A percentile compares a stretch with the other conserved stretches of the same genome.
Conservation (phyloP, 2,329 filamentous ascomycete species). For the Ophiosphaerella herpotricha region DNA sequence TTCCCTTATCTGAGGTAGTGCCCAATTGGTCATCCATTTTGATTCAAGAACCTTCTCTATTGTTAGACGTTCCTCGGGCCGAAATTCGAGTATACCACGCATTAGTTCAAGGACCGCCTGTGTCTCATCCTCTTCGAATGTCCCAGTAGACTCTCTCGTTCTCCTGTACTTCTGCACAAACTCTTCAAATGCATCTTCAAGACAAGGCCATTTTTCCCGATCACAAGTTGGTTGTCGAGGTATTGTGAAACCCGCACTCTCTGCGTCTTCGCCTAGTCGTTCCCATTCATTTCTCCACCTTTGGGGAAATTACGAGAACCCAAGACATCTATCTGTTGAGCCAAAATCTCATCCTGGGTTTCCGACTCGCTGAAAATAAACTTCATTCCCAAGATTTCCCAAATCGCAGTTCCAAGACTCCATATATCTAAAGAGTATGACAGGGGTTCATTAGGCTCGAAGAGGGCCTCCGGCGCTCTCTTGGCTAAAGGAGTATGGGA, state of each 20-base stretch:
- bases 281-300: conserved; percentile 13
- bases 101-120: conserved; percentile 12
- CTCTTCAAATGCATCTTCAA: conserved; percentile 11
- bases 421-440: conserved; percentile 17
- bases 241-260: background rate
- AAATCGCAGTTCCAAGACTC: conserved; percentile 17
- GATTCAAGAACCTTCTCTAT: conserved; percentile 13
- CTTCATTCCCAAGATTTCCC: conserved; percentile 17
- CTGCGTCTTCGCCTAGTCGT: background rate
- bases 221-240: conserved; percentile 5
- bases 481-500: conserved; percentile 11
- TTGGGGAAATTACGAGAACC: conserved; percentile 11
- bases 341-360: conserved; percentile 11
- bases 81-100: conserved; percentile 15
- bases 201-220: conserved; percentile 11
- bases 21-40: conserved; percentile 13
- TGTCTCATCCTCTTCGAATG: conserved; percentile 12
- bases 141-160: conserved; percentile 3
- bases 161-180: conserved; percentile 15
- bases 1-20: conserved; percentile 6
- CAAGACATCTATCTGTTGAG: conserved; percentile 14
- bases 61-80: conserved; percentile 12
- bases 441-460: conserved; percentile 11
- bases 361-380: conserved; percentile 12
- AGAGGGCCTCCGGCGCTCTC: conserved; percentile 14